Evolutionary conservation across 1,139 yeast species (phyloP).

Genomic region (Debaryomyces singareniensis): DNA sequence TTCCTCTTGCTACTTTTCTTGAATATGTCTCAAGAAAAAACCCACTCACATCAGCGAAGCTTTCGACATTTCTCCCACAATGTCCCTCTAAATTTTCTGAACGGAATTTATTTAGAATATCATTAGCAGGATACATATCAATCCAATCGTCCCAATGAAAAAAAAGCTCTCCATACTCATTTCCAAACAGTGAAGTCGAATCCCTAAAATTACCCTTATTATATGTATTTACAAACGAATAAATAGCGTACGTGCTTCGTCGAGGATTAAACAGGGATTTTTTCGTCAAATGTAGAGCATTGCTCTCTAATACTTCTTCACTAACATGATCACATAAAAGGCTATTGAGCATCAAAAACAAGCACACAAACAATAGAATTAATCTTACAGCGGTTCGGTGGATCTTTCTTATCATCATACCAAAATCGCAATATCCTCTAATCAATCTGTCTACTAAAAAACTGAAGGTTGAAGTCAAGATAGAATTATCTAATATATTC

Average conservation of each 20-base stretch:
- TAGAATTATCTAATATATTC: too few species aligned
- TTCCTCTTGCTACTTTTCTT: constrained; percentile 29
- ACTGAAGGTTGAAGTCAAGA: too few species aligned
- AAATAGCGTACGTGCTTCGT: constrained; percentile 15
- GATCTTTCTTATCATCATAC: too few species aligned
- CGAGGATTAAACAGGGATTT: constrained; percentile 24
- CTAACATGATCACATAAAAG: constrained; percentile 10
- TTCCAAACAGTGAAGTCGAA: constrained; percentile 8
- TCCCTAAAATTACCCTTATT: constrained; percentile 4
- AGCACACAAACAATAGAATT: background rate
- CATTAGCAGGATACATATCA: constrained; percentile 23
- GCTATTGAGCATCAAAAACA: background rate
- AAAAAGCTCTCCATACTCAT: constrained; percentile 14
- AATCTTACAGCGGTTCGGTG: too few species aligned
- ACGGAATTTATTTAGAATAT: constrained; percentile 15
- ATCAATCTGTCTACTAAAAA: too few species aligned
- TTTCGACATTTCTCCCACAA: constrained; percentile 17
- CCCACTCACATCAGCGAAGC: constrained; percentile 26
- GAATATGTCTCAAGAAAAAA: constrained; percentile 30
- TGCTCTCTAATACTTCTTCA: constrained; percentile 17
- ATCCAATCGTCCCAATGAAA: constrained; percentile 45
- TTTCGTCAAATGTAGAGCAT: constrained; percentile 19
- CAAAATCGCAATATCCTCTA: too few species aligned
- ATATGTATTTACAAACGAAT: constrained; percentile 12
- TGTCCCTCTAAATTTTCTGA: constrained; percentile 15